Conservation (phyloP, 176 grass and related monocot species). For the Juncus effusus region DNA sequence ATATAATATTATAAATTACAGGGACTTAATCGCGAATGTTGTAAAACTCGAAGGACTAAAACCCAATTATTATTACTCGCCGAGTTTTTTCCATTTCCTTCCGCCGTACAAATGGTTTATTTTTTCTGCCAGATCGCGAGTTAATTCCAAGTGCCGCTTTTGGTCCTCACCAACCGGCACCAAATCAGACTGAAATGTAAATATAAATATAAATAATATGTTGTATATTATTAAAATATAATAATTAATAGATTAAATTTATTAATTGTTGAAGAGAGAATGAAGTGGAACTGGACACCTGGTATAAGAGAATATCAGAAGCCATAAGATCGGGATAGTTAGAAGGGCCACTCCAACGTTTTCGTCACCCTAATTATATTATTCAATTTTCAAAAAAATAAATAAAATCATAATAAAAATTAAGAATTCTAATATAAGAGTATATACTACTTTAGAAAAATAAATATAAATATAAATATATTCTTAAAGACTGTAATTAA, state of each 20-base stretch:
- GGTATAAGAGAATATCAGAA: slow-evolving; percentile 98
- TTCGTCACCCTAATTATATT: slow-evolving; percentile 79
- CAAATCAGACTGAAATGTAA: slow-evolving; percentile 99
- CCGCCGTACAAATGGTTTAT: slow-evolving; percentile 92
- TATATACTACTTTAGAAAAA: too few species aligned
- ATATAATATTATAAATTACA: too few species aligned
- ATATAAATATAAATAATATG: too few species aligned
- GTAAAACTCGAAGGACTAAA: slow-evolving; percentile 14
- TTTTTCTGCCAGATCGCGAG: slow-evolving; percentile 89
- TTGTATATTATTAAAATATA: too few species aligned
- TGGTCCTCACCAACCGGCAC: slow-evolving; percentile 99
- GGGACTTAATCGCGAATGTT: slow-evolving; percentile 20
- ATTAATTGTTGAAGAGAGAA: too few species aligned
- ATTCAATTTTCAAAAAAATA: too few species aligned
- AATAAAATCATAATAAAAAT: too few species aligned
- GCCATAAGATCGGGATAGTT: slow-evolving; percentile 98
- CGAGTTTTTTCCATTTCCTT: slow-evolving; percentile 96
- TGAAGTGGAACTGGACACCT: too few species aligned
- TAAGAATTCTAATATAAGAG: too few species aligned
- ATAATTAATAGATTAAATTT: too few species aligned
- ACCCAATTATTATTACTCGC: slow-evolving; percentile 51
- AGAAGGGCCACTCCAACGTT: slow-evolving; percentile 94
- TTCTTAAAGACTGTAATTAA: too few species aligned
- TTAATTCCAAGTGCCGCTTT: slow-evolving; percentile 94
- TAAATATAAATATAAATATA: too few species aligned